Conservation (phyloP, 2,329 filamentous ascomycete species). For the Ophiostoma australiae region DNA sequence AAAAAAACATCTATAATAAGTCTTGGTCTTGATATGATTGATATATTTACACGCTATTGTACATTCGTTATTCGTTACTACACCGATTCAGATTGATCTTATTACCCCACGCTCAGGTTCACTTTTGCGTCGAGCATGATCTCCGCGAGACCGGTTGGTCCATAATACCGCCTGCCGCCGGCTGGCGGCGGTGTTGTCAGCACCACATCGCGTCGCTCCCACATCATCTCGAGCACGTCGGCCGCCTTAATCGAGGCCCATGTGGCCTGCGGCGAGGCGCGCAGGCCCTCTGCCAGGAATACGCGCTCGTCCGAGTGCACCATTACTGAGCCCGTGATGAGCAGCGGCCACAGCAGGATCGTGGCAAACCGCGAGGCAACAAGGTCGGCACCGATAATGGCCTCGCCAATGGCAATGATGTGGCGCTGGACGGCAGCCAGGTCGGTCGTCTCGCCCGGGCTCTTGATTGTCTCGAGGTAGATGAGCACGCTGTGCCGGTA, state of each 20-base stretch:
- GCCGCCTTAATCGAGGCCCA: conserved; percentile 25
- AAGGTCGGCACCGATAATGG: conserved; percentile 23
- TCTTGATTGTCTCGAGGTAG: conserved; percentile 25
- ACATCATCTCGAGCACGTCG: conserved; percentile 26
- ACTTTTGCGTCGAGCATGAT: conserved; percentile 22
- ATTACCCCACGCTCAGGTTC: conserved; percentile 18
- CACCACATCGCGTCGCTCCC: conserved; percentile 20
- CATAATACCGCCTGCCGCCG: conserved; percentile 20
- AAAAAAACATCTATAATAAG: neutral
- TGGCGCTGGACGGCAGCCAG: conserved; percentile 22
- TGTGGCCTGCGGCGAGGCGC: conserved; percentile 20
- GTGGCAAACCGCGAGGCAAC: conserved; percentile 26
- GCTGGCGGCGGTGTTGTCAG: neutral
- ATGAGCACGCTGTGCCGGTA: conserved; percentile 27
- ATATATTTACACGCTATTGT: neutral
- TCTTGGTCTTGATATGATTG: neutral
- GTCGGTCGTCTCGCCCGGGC: neutral
- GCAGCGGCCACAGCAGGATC: conserved; percentile 27
- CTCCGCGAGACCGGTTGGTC: conserved; percentile 22
- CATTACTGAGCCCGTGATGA: conserved; percentile 26
- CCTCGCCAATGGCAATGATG: conserved; percentile 24
- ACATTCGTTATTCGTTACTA: neutral
- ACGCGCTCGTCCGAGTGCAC: conserved; percentile 20
- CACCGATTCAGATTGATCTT: too few species aligned
- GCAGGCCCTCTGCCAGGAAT: conserved; percentile 25